Evolutionary conservation across 768 basidiomycete genomes (phyloP), one percentile per base, ranked within the genome.

Genomic region (Mrakia frigida): DNA sequence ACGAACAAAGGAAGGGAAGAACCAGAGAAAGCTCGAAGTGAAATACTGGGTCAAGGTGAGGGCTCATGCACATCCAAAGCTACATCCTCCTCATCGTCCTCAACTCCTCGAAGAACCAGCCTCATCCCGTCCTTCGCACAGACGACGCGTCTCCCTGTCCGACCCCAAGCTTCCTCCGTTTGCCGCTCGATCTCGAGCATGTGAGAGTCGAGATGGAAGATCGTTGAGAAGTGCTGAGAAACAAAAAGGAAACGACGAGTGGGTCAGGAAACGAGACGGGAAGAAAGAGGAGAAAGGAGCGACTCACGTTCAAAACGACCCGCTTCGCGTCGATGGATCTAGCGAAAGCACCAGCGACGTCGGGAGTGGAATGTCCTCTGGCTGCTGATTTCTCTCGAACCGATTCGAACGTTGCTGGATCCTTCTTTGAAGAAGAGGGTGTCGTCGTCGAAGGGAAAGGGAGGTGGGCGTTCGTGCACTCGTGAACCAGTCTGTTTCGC

Each of bases 311-410:
- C 68, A 94, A 81, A 31, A 91, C 87, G 10, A 94, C 84, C 63
- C 85, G 84, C 80, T 87, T 82, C 31, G 92, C 91, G 1, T 86
- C 85, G 70, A 90, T 85, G 3, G 79, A 81, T 75, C 86, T 88
- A 7, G 92, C 92, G 80, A 93, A 93, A 23, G 81, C 84, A 11
- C 92, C 93, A 1, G 92, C 93, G 88, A 90, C 91, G 46, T 84
- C 85, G 5, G 92, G 90, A 0, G 90, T 89, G 21, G 92, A 93
- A 81, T 94, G 93, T 0, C 93, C 92, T 67, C 89, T 86, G 37
- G 85, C 84, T n/a, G 88, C 83, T 0, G 88, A 87, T 77, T 87
- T 90, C 75, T 83, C 83, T 80, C 91, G 87, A 10, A 93, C 87
- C 9, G 85, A 83, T 81, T 89, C 89, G 70, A n/a, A 69, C 43